Evolutionary conservation across 495 filamentous ascomycete species (phyloP).

Genomic region (Beverwykella pulmonaria): DNA sequence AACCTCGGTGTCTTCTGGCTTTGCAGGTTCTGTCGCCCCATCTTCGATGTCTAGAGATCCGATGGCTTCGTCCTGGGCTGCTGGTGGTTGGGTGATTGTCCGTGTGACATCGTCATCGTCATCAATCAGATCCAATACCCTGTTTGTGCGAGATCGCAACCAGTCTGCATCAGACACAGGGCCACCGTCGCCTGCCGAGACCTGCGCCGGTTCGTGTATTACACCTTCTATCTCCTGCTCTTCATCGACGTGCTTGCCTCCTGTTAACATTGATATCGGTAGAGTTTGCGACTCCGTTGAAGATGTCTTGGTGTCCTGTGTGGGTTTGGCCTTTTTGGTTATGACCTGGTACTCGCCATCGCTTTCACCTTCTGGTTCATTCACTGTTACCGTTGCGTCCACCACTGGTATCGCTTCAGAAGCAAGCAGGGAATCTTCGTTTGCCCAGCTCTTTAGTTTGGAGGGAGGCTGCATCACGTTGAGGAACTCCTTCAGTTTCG

Average conservation of each 20-base stretch:
- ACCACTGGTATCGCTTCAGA: conserved; percentile 33
- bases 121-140: conserved; percentile 82
- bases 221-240: neutral
- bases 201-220: neutral
- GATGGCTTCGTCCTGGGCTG: neutral
- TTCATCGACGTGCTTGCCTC: neutral
- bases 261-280: neutral
- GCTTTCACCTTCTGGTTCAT: conserved; percentile 53
- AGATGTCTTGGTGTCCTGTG: neutral
- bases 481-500: conserved; percentile 84
- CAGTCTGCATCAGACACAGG: conserved; percentile 80
- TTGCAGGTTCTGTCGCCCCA: neutral
- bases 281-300: neutral
- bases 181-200: neutral
- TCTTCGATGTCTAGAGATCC: neutral
- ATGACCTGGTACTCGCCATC: conserved; percentile 70
- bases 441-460: conserved; percentile 68
- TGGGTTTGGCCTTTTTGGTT: conserved; percentile 49
- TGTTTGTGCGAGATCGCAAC: conserved; percentile 89
- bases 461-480: conserved; percentile 74
- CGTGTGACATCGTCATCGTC: conserved; percentile 45
- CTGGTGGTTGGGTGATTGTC: neutral
- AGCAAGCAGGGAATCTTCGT: conserved; percentile 50
- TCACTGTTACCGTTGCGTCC: conserved; percentile 18
- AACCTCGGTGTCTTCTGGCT: conserved; percentile 44